phyloP scores from a whole-genome alignment of 768 basidiomycete species.

The Tremella mesenterica region DNA sequence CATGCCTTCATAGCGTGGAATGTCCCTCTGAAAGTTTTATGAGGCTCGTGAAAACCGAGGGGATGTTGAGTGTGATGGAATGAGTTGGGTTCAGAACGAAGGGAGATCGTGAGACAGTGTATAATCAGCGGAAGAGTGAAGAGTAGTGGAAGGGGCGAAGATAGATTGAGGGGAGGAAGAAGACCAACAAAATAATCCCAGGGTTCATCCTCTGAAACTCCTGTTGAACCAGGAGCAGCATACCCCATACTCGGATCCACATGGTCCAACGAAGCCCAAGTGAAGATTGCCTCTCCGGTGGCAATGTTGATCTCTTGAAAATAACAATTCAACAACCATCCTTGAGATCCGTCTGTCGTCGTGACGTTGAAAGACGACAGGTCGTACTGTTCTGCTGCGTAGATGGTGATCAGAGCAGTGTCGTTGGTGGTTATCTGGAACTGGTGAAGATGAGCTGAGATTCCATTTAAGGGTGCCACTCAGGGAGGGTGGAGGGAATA shows the following conservation, averaged over 20 bases:
- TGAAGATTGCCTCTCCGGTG: constrained; percentile 24
- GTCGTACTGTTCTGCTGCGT: constrained; percentile 15
- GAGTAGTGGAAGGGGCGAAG: too few relatives aligned
- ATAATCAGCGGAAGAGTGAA: too few relatives aligned
- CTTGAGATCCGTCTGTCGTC: constrained; percentile 3
- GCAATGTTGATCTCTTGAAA: constrained; percentile 32
- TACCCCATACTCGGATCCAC: constrained; percentile 22
- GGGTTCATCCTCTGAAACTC: constrained; percentile 4
- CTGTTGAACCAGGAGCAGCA: constrained; percentile 16
- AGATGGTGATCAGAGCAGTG: constrained; percentile 28
- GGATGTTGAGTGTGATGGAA: too few relatives aligned
- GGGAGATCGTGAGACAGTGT: too few relatives aligned
- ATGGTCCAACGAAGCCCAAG: constrained; percentile 31
- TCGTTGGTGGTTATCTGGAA: constrained; percentile 29
- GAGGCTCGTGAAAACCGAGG: too few relatives aligned
- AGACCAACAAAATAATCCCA: constrained; percentile 21
- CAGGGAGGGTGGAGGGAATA: too few relatives aligned
- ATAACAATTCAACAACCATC: constrained; percentile 17
- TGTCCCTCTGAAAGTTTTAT: too few relatives aligned
- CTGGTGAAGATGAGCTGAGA: constrained; percentile 2
- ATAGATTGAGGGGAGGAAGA: neutral
- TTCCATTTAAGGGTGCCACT: neutral
- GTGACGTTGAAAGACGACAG: constrained; percentile 10
- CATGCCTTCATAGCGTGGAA: too few relatives aligned
- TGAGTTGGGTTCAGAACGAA: too few relatives aligned